Evolutionary conservation across 208 protist genomes (phyloP).

Genomic region (Crithidia brevicula): DNA sequence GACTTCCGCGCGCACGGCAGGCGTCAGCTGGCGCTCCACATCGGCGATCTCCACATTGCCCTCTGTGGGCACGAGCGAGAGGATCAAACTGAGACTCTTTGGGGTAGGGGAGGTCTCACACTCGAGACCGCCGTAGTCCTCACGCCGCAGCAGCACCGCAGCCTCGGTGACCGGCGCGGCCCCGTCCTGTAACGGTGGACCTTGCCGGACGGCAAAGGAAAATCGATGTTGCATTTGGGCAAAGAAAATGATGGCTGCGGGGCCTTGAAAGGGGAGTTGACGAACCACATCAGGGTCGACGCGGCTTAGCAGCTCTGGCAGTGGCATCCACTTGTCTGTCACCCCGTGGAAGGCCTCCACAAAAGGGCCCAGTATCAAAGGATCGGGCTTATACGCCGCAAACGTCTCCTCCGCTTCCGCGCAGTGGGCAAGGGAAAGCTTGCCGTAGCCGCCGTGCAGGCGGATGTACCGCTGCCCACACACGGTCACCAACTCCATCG

Average conservation of each 20-base stretch:
- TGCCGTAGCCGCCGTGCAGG: slow-evolving; percentile 74
- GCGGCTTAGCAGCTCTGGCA: slow-evolving; percentile 67
- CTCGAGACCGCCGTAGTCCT: slow-evolving; percentile 62
- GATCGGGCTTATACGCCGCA: slow-evolving; percentile 47
- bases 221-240: slow-evolving; percentile 93
- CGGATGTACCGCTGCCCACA: slow-evolving; percentile 64
- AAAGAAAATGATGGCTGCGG: slow-evolving; percentile 83
- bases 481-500: slow-evolving; percentile 77
- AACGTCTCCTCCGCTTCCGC: slow-evolving; percentile 66
- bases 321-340: slow-evolving; percentile 79
- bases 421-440: slow-evolving; percentile 62
- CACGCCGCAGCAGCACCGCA: slow-evolving; percentile 72
- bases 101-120: slow-evolving; percentile 79
- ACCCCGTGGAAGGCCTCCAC: slow-evolving; percentile 65
- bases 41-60: slow-evolving; percentile 56
- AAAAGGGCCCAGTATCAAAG: slow-evolving; percentile 1
- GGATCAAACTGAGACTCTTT: slow-evolving; percentile 54
- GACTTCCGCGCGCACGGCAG: slow-evolving; percentile 46
- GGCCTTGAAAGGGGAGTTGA: slow-evolving; percentile 63
- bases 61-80: slow-evolving; percentile 56
- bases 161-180: slow-evolving; percentile 24
- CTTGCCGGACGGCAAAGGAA: slow-evolving; percentile 63
- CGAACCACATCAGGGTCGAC: slow-evolving; percentile 50
- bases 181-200: not conserved
- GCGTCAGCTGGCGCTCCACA: slow-evolving; percentile 40